phyloP scores from a whole-genome alignment of 179 eudicot genomes.

The Spinacia oleracea region DNA sequence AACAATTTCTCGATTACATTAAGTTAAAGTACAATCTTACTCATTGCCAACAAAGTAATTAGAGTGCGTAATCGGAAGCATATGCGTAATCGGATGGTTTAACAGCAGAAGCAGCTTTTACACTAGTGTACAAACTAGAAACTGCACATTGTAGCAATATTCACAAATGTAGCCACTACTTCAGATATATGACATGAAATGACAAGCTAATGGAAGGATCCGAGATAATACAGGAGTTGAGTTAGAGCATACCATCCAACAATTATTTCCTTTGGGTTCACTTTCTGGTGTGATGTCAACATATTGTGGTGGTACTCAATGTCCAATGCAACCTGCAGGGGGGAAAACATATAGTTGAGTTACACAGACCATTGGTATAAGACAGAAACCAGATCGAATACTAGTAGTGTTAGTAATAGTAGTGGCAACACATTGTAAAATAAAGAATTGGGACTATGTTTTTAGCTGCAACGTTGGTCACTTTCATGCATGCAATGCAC shows the following conservation, averaged over 20 bases:
- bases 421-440: not conserved
- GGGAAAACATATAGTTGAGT: not conserved
- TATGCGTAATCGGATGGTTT: not conserved
- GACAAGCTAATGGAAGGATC: not conserved
- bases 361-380: not conserved
- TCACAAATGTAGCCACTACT: not conserved
- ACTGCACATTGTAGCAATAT: not conserved
- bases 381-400: not conserved
- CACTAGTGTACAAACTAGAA: not conserved
- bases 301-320: constrained; percentile 94
- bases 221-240: not conserved
- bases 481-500: no score
- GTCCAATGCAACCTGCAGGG: constrained; percentile 84
- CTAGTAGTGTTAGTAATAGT: not conserved
- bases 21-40: not conserved
- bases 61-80: no score
- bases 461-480: no score
- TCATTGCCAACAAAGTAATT: not conserved
- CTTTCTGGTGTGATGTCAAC: constrained; percentile 86
- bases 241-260: constrained; percentile 82
- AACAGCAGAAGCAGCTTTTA: not conserved
- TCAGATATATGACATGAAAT: not conserved
- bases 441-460: not conserved
- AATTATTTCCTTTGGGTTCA: constrained; percentile 91
- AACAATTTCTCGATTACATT: not conserved